phyloP scores from a whole-genome alignment of 1,284 basidiomycete genomes.

The Heterobasidion parviporum region DNA sequence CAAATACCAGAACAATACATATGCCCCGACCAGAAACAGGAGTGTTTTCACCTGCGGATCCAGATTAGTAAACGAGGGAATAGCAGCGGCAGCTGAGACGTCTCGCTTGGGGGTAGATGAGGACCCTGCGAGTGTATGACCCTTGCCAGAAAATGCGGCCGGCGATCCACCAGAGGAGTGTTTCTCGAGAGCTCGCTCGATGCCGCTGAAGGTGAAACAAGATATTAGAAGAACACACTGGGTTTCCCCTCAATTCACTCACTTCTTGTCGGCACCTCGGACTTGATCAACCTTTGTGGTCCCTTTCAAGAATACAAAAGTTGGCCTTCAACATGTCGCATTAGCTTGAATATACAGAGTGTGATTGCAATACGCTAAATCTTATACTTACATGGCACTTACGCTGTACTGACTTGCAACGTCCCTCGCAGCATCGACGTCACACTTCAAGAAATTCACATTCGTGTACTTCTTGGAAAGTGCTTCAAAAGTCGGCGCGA shows the following conservation, averaged over 20 bases:
- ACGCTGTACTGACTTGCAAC: conserved; percentile 55
- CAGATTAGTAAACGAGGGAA: conserved; percentile 35
- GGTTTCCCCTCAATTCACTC: conserved; percentile 17
- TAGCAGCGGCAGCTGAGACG: conserved; percentile 23
- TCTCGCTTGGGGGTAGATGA: conserved; percentile 23
- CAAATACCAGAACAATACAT: conserved; percentile 56
- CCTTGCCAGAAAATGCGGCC: conserved; percentile 56
- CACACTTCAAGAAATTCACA: conserved; percentile 75
- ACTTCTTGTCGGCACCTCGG: conserved; percentile 60
- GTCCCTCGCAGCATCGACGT: conserved; percentile 63
- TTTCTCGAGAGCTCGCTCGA: conserved; percentile 48
- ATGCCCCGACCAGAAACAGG: conserved; percentile 49
- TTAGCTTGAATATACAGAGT: background rate
- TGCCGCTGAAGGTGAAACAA: conserved; percentile 30
- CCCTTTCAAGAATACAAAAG: conserved; percentile 71
- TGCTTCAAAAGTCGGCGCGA: conserved; percentile 64
- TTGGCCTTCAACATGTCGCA: conserved; percentile 45
- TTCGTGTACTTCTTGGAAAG: conserved; percentile 56
- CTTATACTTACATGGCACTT: conserved; percentile 50
- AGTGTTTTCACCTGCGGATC: conserved; percentile 62
- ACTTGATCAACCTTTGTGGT: conserved; percentile 58
- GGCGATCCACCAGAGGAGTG: conserved; percentile 30
- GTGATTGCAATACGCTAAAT: background rate
- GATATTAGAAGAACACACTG: background rate
- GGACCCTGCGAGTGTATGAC: conserved; percentile 57